A percentile compares a stretch with the other conserved stretches of the same genome.
Evolutionary conservation across 2,329 filamentous ascomycete species (phyloP).

Genomic region (Penicillium sp.): DNA sequence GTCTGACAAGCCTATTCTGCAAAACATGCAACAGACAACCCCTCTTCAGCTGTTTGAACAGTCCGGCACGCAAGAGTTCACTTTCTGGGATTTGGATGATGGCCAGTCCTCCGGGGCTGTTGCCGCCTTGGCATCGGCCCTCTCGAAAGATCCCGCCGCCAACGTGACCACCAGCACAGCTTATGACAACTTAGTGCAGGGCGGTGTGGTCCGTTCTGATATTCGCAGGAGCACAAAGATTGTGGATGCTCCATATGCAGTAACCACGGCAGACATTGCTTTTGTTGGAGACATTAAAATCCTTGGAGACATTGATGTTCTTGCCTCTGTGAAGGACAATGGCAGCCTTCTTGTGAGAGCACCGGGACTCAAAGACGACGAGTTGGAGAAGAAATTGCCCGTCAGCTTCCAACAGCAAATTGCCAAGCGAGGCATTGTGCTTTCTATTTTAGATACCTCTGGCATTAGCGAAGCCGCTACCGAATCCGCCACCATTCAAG

Average conservation of each 20-base stretch:
- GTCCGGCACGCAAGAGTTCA: constrained; percentile 70
- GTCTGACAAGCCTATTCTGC: constrained; percentile 38
- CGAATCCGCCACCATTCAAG: constrained; percentile 67
- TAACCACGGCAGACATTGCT: constrained; percentile 73
- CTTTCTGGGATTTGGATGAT: constrained; percentile 87
- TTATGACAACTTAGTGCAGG: constrained; percentile 63
- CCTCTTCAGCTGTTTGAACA: constrained; percentile 53
- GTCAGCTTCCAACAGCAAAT: constrained; percentile 66
- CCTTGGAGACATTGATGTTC: constrained; percentile 70
- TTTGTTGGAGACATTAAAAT: constrained; percentile 78
- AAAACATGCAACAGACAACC: constrained; percentile 34
- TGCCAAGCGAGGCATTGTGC: constrained; percentile 63
- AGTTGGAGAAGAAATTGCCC: constrained; percentile 81
- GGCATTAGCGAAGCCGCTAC: constrained; percentile 64
- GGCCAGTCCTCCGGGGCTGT: constrained; percentile 65
- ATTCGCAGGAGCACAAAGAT: constrained; percentile 78
- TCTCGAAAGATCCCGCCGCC: constrained; percentile 57
- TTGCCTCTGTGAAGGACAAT: constrained; percentile 65
- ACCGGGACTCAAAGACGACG: constrained; percentile 77
- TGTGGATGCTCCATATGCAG: constrained; percentile 77
- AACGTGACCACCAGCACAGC: constrained; percentile 58
- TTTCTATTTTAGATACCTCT: constrained; percentile 72
- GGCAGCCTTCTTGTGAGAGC: constrained; percentile 73
- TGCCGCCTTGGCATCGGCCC: constrained; percentile 55
- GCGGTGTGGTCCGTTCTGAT: constrained; percentile 78